A percentile compares a stretch with the other conserved stretches of the same genome.
These are phyloP conservation scores for Stygiomarasmius scandens DNA, from an alignment of 1,284 basidiomycete genomes.

Conservation along the genomic window DNA sequence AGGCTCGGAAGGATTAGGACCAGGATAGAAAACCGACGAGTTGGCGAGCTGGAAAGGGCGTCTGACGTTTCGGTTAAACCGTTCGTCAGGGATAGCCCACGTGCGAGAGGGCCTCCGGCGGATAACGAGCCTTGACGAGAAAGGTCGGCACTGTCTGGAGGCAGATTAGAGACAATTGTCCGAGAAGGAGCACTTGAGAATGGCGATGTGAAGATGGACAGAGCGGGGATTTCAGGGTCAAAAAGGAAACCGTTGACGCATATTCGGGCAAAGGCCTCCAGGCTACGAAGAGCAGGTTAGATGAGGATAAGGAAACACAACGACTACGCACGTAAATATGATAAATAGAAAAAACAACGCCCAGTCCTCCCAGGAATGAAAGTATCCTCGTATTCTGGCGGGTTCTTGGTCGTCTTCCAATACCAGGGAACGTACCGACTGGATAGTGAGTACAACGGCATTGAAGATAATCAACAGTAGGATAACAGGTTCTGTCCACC, in stretches of 20 bases:
- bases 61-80: constrained; percentile 32
- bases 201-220: constrained; percentile 53
- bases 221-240: constrained; percentile 78
- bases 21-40: constrained; percentile 19
- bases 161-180: constrained; percentile 18
- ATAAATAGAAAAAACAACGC: constrained; percentile 83
- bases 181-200: constrained; percentile 37
- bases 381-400: constrained; percentile 66
- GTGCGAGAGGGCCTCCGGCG: constrained; percentile 26
- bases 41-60: constrained; percentile 35
- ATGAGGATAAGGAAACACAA: constrained; percentile 4
- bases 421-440: constrained; percentile 64
- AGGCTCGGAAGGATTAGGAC: background rate
- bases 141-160: constrained; percentile 17
- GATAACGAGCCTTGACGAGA: constrained; percentile 17
- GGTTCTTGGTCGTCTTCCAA: constrained; percentile 46
- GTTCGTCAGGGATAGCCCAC: constrained; percentile 28
- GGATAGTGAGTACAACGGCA: constrained; percentile 82
- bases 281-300: too few relatives aligned
- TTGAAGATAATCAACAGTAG: constrained; percentile 86
- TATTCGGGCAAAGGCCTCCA: constrained; percentile 90
- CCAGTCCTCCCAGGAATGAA: constrained; percentile 87
- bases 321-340: constrained; percentile 86
- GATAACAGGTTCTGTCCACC: constrained; percentile 88
- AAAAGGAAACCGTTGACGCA: constrained; percentile 90